Percentiles rank a stretch among this genome's conserved stretches.
Evolutionary conservation across 2,329 filamentous ascomycete genomes (phyloP).

Genomic region (Scleromitrula shiraiana): DNA sequence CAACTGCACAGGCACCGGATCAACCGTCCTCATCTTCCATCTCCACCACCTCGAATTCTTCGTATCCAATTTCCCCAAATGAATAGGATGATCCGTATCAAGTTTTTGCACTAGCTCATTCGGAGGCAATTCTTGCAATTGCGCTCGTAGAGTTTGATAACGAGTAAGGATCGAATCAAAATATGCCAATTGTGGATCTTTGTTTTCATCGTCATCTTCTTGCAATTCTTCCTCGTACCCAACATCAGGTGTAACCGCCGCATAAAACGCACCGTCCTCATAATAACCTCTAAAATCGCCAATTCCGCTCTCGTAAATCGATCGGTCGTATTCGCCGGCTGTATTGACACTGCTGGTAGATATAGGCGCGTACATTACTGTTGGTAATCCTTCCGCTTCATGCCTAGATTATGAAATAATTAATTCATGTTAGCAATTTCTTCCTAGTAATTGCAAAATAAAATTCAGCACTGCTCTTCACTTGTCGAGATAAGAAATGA

Average conservation of each 20-base stretch:
- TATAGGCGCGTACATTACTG: constrained; percentile 58
- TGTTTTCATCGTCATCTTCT: constrained; percentile 22
- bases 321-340: constrained; percentile 18
- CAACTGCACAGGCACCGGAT: constrained; percentile 52
- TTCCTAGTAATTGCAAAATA: constrained; percentile 5
- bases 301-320: constrained; percentile 41
- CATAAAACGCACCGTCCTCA: constrained; percentile 72
- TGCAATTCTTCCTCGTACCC: constrained; percentile 24
- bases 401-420: constrained; percentile 46
- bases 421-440: constrained; percentile 37
- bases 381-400: constrained; percentile 67
- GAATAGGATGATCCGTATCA: constrained; percentile 41
- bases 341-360: constrained; percentile 27
- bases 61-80: constrained; percentile 32
- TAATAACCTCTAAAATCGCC: constrained; percentile 59
- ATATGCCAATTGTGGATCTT: constrained; percentile 54
- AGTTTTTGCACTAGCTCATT: constrained; percentile 45
- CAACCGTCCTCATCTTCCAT: constrained; percentile 41
- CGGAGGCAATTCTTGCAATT: constrained; percentile 50
- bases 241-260: constrained; percentile 35
- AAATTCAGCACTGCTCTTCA: constrained; percentile 34
- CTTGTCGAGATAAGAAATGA: constrained; percentile 15
- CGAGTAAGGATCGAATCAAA: constrained; percentile 56
- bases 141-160: constrained; percentile 56
- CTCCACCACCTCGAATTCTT: constrained; percentile 46